A percentile compares a stretch with the other conserved stretches of the same genome.
Evolutionary conservation across 345 rosid genomes (phyloP).

Genomic region (Draba incana): DNA sequence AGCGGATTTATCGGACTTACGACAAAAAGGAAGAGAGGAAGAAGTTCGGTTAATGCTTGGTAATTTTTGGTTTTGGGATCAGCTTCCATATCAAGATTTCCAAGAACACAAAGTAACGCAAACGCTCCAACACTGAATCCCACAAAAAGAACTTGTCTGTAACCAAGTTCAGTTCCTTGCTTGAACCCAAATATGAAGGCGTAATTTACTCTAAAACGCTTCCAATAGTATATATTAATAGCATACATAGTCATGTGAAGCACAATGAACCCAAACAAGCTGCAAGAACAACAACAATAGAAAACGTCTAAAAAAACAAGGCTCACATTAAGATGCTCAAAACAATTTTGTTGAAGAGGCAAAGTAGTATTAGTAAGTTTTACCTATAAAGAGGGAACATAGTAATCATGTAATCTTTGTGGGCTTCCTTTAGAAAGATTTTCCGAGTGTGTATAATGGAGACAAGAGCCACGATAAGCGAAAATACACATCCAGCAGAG

Average conservation of each 20-base stretch:
- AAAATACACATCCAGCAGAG: slow-evolving; percentile 54
- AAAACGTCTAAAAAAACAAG: background rate
- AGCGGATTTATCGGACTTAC: slow-evolving; percentile 35
- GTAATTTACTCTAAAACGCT: slow-evolving; percentile 55
- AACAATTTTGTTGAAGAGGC: background rate
- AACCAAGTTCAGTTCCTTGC: slow-evolving; percentile 73
- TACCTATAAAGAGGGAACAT: slow-evolving; percentile 72
- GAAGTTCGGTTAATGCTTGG: slow-evolving; percentile 52
- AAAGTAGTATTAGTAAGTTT: slow-evolving; percentile 2
- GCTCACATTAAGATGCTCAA: background rate
- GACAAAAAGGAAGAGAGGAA: slow-evolving; percentile 44
- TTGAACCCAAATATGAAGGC: slow-evolving; percentile 74
- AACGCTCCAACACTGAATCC: slow-evolving; percentile 56
- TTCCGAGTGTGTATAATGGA: slow-evolving; percentile 44
- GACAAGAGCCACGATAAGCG: slow-evolving; percentile 53
- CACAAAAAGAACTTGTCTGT: slow-evolving; percentile 59
- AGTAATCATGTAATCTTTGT: slow-evolving; percentile 48
- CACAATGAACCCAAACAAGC: slow-evolving; percentile 53
- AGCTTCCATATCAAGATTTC: slow-evolving; percentile 64
- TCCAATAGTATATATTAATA: slow-evolving; percentile 50
- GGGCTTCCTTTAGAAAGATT: slow-evolving; percentile 29
- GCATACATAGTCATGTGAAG: slow-evolving; percentile 53
- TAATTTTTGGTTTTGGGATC: slow-evolving; percentile 46
- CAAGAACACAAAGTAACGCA: slow-evolving; percentile 51
- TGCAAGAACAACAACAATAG: slow-evolving; percentile 33